These are phyloP conservation scores for Exserohilum turcica DNA, from an alignment of 2,329 filamentous ascomycete species.

Conservation along the genomic window DNA sequence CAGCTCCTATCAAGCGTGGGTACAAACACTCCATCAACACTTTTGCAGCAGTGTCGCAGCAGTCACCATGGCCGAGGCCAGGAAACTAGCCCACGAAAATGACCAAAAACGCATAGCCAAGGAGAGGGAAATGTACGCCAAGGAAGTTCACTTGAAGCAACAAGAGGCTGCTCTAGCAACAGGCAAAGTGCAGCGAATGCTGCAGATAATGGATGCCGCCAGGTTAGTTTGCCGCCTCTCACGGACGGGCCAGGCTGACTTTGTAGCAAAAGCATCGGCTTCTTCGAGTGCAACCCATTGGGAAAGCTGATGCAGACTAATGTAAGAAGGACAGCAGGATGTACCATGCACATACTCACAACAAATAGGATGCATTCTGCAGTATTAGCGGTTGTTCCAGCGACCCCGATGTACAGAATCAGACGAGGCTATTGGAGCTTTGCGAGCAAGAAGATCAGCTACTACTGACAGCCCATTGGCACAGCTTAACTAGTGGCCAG, in stretches of 20 bases:
- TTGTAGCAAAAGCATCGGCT: not conserved
- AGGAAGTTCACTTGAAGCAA: not conserved
- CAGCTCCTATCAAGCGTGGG: conserved; percentile 4
- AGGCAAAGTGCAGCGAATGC: conserved; percentile 1
- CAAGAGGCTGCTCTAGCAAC: conserved; percentile 1
- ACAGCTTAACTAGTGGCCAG: not conserved
- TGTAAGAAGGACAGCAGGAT: not conserved
- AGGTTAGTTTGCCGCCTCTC: not conserved
- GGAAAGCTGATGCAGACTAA: conserved; percentile 2
- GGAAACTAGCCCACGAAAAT: not conserved
- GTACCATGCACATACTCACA: not conserved
- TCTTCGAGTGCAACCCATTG: not conserved
- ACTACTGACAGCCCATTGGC: not conserved
- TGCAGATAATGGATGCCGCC: conserved; percentile 5
- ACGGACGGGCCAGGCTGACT: not conserved
- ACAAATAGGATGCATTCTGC: not conserved
- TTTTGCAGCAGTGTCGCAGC: conserved; percentile 4
- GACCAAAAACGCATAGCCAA: conserved; percentile 1
- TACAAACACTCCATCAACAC: conserved; percentile 5
- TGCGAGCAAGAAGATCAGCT: conserved; percentile 2
- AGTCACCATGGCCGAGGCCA: not conserved
- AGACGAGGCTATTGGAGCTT: conserved; percentile 1
- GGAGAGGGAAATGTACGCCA: not conserved
- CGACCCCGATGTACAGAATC: not conserved
- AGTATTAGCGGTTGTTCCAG: conserved; percentile 2